Conservation (phyloP, 306 rosid genomes). For the Hippophae tibetana region DNA sequence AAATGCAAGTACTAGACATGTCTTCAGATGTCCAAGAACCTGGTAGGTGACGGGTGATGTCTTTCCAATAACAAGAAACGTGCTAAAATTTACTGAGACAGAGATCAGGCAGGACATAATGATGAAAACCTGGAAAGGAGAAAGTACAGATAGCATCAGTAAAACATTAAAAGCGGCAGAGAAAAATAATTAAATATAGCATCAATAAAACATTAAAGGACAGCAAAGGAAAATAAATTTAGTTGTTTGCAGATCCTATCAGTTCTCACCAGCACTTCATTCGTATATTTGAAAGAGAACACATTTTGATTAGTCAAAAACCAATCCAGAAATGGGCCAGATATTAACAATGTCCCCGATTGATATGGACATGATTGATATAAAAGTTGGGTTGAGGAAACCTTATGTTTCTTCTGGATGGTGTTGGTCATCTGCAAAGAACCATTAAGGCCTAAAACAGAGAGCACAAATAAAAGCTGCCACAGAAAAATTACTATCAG, state of each 20-base stretch:
- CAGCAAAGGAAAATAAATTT: neutral
- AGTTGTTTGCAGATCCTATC: constrained; percentile 2
- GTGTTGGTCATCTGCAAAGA: constrained; percentile 86
- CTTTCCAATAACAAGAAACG: constrained; percentile 90
- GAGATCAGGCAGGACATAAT: constrained; percentile 83
- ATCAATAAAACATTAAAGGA: constrained; percentile 3
- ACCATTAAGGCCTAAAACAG: constrained; percentile 50
- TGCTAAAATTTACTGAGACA: constrained; percentile 91
- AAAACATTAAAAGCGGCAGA: constrained; percentile 5
- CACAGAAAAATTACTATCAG: no score
- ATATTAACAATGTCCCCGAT: constrained; percentile 65
- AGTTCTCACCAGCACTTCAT: constrained; percentile 81
- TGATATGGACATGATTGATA: constrained; percentile 94
- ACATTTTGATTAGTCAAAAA: constrained; percentile 68
- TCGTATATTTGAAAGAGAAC: constrained; percentile 76
- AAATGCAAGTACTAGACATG: constrained; percentile 84
- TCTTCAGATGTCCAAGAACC: constrained; percentile 94
- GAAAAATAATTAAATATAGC: constrained; percentile 11
- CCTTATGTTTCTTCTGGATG: constrained; percentile 89
- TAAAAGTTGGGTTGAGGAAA: constrained; percentile 93
- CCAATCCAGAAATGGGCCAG: constrained; percentile 81
- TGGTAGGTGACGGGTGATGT: constrained; percentile 97
- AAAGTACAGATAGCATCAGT: constrained; percentile 8
- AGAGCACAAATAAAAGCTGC: neutral
- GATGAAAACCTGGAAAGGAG: constrained; percentile 59